Evolutionary conservation across 2,329 filamentous ascomycete genomes (phyloP).

Genomic region (Dryadomyces quercivorus): DNA sequence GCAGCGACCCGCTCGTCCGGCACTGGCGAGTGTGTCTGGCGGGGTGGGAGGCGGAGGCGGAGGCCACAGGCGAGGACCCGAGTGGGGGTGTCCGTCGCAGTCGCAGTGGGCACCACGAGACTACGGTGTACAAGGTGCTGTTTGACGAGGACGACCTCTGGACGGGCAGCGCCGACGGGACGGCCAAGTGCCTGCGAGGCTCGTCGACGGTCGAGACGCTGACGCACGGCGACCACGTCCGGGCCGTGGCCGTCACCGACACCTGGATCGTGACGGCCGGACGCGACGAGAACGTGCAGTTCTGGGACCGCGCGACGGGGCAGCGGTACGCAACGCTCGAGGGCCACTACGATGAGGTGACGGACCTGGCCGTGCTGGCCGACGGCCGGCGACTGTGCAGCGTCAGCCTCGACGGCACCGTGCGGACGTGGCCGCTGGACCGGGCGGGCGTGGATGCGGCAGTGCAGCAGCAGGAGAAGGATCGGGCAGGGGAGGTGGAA

Average conservation of each 20-base stretch:
- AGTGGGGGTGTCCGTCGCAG: neutral
- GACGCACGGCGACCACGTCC: slow-evolving; percentile 79
- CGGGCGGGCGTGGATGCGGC: slow-evolving; percentile 42
- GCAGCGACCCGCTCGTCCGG: slow-evolving; percentile 68
- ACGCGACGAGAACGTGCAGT: slow-evolving; percentile 78
- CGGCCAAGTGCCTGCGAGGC: slow-evolving; percentile 63
- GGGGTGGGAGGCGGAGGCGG: slow-evolving; percentile 37
- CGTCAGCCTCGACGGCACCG: slow-evolving; percentile 79
- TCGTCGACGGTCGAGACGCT: slow-evolving; percentile 45
- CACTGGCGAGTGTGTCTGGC: slow-evolving; percentile 54
- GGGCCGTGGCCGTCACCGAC: slow-evolving; percentile 63
- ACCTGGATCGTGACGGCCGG: slow-evolving; percentile 80
- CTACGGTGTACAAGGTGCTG: slow-evolving; percentile 69
- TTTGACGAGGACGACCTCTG: slow-evolving; percentile 61
- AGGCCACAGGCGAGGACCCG: neutral
- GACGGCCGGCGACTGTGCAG: slow-evolving; percentile 52
- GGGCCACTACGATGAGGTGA: slow-evolving; percentile 91
- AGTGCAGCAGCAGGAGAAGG: slow-evolving; percentile 36
- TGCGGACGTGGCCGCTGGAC: slow-evolving; percentile 70
- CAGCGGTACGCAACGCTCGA: slow-evolving; percentile 61
- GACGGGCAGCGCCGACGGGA: slow-evolving; percentile 89
- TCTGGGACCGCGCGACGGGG: slow-evolving; percentile 71
- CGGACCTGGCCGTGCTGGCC: slow-evolving; percentile 56
- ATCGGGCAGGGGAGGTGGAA: slow-evolving; percentile 59
- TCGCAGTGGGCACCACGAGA: slow-evolving; percentile 50